A percentile compares a stretch with the other conserved stretches of the same genome.
Conservation (phyloP, 2,329 filamentous ascomycete species). For the Colletotrichum costaricense region DNA sequence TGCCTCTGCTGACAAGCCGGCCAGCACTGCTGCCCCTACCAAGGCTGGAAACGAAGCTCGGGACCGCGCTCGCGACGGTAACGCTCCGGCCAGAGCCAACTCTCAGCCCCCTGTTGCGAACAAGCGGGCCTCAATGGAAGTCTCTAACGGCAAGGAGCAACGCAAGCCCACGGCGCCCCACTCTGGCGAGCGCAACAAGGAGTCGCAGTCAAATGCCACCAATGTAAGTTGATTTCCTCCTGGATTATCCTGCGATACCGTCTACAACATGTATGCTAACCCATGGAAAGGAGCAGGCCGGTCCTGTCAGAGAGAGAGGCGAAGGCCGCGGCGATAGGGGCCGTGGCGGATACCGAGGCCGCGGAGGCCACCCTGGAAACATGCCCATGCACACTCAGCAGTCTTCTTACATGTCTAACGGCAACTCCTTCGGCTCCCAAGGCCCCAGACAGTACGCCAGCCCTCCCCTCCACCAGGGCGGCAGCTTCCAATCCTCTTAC, state of each 20-base stretch:
- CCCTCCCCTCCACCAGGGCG: constrained; percentile 55
- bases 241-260: not conserved
- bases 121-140: constrained; percentile 60
- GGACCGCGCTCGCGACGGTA: constrained; percentile 51
- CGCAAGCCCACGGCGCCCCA: constrained; percentile 55
- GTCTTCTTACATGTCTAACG: constrained; percentile 47
- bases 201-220: constrained; percentile 37
- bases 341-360: constrained; percentile 58
- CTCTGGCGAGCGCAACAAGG: constrained; percentile 46
- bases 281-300: constrained; percentile 40
- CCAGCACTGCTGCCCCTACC: constrained; percentile 40
- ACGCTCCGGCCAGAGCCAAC: constrained; percentile 47
- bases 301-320: constrained; percentile 36
- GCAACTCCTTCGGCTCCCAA: constrained; percentile 44
- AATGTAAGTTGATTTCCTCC: constrained; percentile 11
- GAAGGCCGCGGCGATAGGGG: constrained; percentile 54
- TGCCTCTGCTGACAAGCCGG: constrained; percentile 51
- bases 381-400: constrained; percentile 48
- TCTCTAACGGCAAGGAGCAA: constrained; percentile 52
- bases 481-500: constrained; percentile 25
- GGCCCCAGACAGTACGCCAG: constrained; percentile 51
- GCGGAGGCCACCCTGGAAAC: constrained; percentile 53
- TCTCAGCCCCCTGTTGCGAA: constrained; percentile 48
- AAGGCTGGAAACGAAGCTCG: constrained; percentile 47
- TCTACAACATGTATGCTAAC: constrained; percentile 36